Percentiles rank a stretch among this genome's conserved stretches.
phyloP scores from a whole-genome alignment of 192 early-diverging fungal species.

The Martensiomyces pterosporus region DNA sequence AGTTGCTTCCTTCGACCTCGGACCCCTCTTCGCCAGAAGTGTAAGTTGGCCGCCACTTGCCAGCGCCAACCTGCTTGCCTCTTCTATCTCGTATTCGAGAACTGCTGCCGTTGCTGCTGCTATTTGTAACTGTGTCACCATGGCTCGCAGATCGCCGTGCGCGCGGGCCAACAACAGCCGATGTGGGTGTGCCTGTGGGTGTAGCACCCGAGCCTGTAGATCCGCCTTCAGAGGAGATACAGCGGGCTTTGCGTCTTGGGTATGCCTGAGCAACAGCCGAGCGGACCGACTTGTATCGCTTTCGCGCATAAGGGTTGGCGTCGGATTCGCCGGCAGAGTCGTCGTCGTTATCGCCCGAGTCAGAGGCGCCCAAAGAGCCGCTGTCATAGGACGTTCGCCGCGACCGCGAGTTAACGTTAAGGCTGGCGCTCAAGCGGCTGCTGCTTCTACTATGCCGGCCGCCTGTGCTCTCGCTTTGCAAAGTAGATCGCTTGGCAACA shows the following conservation, averaged over 20 bases:
- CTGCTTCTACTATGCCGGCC: neutral
- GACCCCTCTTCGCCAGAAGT: slow-evolving; percentile 1
- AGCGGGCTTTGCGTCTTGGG: slow-evolving; percentile 14
- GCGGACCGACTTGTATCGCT: slow-evolving; percentile 37
- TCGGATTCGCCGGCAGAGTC: slow-evolving; percentile 20
- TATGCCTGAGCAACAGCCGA: slow-evolving; percentile 39
- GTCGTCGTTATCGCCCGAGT: slow-evolving; percentile 31
- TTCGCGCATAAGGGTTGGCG: slow-evolving; percentile 40
- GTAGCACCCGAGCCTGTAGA: too few relatives aligned
- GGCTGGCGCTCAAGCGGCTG: neutral
- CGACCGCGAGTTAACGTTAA: slow-evolving; percentile 3
- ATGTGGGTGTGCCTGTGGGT: too few relatives aligned
- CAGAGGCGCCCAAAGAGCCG: slow-evolving; percentile 3
- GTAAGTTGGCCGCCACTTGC: slow-evolving; percentile 26
- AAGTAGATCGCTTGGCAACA: neutral
- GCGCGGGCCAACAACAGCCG: slow-evolving; percentile 10
- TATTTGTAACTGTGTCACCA: too few relatives aligned
- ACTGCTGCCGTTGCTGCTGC: too few relatives aligned
- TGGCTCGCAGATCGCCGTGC: slow-evolving; percentile 37
- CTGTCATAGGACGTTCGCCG: slow-evolving; percentile 44
- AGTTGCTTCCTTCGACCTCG: neutral
- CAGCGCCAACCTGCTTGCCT: slow-evolving; percentile 8
- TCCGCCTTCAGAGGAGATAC: too few relatives aligned
- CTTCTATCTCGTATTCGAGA: neutral
- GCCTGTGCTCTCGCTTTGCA: slow-evolving; percentile 5